Evolutionary conservation across 257 asterid genomes (phyloP), one percentile per base, ranked within the genome.

Genomic region (Rhazya stricta): DNA sequence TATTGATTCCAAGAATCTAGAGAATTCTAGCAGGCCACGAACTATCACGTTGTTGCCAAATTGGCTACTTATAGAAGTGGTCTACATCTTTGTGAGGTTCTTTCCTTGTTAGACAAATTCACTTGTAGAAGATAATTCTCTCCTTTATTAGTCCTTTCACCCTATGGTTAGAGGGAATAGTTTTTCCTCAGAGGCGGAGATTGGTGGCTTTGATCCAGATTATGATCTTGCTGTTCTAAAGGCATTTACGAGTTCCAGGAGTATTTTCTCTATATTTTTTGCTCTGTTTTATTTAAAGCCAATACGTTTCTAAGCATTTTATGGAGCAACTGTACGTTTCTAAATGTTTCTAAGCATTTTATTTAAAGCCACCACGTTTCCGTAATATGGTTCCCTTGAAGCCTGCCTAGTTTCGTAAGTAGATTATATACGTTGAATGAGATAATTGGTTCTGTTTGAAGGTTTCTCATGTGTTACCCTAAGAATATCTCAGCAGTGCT

Each of bases 31-130:
- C 89, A 93, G 98, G 97, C 91, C 27, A 93, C 98, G 9, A 91
- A 93, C 74, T 91, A 90, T 76, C 97, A 93, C 48, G 97, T 93
- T 25, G 79, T 93, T 62, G 86, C 96, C 70, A 89, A 91, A 78
- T 74, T 93, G 85, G 94, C 92, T 54, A 86, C 96, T 11, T 96
- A 91, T 66, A 77, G 32, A 63, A 89, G 85, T 75, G 96, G 96
- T 77, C 86, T 87, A 75, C 98, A 88, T 81, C 89, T 87, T 81
- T 93, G 98, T 89, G 90, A 90, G 97, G 98, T 93, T 83, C 88
- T 84, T 65, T 23, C 32, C 34, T 57, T 73, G 65, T 69, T 50
- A 10, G 23, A 34, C 69, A 36, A 25, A 70, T 67, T 34, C 32
- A 53, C 37, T 71, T 69, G 72, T 69, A 53, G 27, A 16, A 27